A percentile compares a stretch with the other conserved stretches of the same genome.
Conservation (phyloP, 176 grass and related monocot genomes). For the Oropetium thomaeum region DNA sequence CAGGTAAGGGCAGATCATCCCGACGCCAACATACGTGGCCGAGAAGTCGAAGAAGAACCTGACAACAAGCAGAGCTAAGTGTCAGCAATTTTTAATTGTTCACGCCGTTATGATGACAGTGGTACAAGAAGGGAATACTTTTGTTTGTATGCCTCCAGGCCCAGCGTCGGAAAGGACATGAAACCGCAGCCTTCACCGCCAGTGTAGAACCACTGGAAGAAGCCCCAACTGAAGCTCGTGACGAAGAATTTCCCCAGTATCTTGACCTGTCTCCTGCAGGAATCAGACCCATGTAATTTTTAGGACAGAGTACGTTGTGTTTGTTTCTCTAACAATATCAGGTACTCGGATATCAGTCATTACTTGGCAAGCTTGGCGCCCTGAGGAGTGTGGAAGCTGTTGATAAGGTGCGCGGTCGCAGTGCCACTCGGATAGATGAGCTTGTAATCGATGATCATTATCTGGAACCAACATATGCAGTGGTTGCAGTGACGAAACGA, state of each 20-base stretch:
- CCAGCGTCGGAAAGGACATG: slow-evolving; percentile 45
- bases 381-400: slow-evolving; percentile 79
- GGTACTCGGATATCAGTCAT: neutral
- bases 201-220: slow-evolving; percentile 83
- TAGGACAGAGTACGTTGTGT: neutral
- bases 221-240: slow-evolving; percentile 58
- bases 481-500: no score
- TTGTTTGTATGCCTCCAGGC: slow-evolving; percentile 60
- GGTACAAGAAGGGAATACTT: no score
- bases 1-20: neutral
- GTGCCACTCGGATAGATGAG: slow-evolving; percentile 81
- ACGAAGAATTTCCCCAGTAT: slow-evolving; percentile 44
- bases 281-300: neutral
- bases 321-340: no score
- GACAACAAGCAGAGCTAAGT: no score
- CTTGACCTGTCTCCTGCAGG: slow-evolving; percentile 54
- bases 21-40: neutral
- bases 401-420: slow-evolving; percentile 78
- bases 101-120: no score
- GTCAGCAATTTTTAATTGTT: no score
- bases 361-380: slow-evolving; percentile 63
- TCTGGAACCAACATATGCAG: slow-evolving; percentile 12
- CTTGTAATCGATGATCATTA: slow-evolving; percentile 83
- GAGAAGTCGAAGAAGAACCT: slow-evolving; percentile 73
- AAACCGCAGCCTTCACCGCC: slow-evolving; percentile 60